These are phyloP conservation scores for carrot (Daucus carota) DNA, from an alignment of 129 eudicot species.

Conservation along the genomic window DNA sequence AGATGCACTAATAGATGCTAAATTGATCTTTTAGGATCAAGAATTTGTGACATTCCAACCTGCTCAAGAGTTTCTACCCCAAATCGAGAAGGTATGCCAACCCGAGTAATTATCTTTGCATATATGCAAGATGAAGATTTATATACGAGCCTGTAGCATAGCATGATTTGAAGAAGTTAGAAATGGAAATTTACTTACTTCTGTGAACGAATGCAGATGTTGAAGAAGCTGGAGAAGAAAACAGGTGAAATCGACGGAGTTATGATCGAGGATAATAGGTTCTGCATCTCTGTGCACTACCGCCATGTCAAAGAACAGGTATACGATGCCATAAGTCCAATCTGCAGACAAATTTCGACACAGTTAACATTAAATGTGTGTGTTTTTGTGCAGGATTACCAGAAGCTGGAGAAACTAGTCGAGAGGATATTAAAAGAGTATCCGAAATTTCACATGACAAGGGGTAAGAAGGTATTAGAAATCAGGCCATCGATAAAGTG, in stretches of 20 bases:
- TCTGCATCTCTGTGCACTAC: conserved; percentile 76
- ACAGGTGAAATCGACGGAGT: conserved; percentile 40
- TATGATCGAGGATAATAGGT: conserved; percentile 63
- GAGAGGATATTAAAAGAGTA: conserved; percentile 25
- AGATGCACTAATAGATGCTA: background rate
- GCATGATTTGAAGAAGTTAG: background rate
- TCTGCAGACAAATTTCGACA: no score
- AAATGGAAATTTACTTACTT: no score
- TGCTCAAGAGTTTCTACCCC: conserved; percentile 67
- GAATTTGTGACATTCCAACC: conserved; percentile 57
- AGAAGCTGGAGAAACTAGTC: conserved; percentile 34
- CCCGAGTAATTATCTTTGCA: background rate
- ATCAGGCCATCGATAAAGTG: conserved; percentile 73
- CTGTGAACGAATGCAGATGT: conserved; percentile 35
- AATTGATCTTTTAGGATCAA: conserved; percentile 38
- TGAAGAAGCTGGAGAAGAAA: conserved; percentile 38
- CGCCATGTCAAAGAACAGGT: conserved; percentile 54
- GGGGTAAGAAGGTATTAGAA: conserved; percentile 69
- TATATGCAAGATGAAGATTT: no score
- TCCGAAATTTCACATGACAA: conserved; percentile 41
- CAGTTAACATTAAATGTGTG: background rate
- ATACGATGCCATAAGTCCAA: background rate
- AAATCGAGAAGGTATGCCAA: conserved; percentile 40
- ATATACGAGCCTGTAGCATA: no score
- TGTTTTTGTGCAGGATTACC: conserved; percentile 34